Base-by-base conservation (phyloP, 1,139 yeast genomes). In the Yamadazyma epiphylla region DNA sequence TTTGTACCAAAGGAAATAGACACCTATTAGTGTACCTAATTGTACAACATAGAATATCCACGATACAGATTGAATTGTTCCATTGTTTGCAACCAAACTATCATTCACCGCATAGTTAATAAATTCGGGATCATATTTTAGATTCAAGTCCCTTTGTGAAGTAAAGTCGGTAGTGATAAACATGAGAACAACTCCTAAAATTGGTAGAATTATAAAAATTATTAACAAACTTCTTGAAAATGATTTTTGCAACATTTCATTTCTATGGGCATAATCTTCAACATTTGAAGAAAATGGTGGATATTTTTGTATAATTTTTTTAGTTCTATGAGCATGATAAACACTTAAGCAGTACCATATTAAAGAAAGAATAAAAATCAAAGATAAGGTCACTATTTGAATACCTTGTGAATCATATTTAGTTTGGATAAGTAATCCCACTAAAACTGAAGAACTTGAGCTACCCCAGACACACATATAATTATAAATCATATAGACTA, bases 1-100 rank as follows among this genome's bases (percentile, higher is more conserved):
- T 35, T 49, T 56, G 19, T 60, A 52, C 70, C 70, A 63, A 30
- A 62, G 49, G 29, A 45, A 50, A 36, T 54, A 63, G n/a, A 63
- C 32, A 5, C 45, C 41, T 4, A 44, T 33, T 15, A 61, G 40
- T 16, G 46, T 36, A 5, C 45, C 19, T 31, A 51, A 48, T 26
- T 45, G 38, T 22, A 39, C 36, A n/a, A 46, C n/a, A 32, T 38
- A 41, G 3, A 28, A 20, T 12, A 42, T 30, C 51, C 56, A 45
- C n/a, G 37, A 24, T 23, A 15, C 15, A 24, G 13, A 23, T n/a
- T 24, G 19, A 14, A 19, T 13, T 7, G 11, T 12, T 19, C 26
- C 13, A 13, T 29, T 25, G 15, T 29, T 23, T 4, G 15, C 29
- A 13, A 32, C 23, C n/a, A 34, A 3, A 3, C 17, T 13, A 15